Conservation (phyloP, 352 stramenopile genomes). For the Vaucheria bursata region DNA sequence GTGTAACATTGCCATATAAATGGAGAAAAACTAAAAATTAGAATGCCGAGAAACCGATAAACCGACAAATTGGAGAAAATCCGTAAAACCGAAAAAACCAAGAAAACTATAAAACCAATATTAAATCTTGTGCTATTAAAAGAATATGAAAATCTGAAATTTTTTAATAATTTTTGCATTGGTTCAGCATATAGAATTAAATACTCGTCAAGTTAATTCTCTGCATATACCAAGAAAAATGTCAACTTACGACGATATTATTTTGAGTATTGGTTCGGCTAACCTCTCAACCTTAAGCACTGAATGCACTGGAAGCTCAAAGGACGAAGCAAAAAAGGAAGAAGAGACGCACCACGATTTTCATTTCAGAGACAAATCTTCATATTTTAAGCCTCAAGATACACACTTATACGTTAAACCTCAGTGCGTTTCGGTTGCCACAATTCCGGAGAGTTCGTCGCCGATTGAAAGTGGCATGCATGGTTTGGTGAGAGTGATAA, state of each 20-base stretch:
- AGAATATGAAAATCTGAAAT: too few relatives aligned
- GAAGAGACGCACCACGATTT: not conserved
- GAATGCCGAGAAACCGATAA: too few relatives aligned
- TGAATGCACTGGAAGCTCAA: not conserved
- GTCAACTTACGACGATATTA: too few relatives aligned
- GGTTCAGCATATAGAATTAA: too few relatives aligned
- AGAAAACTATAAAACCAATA: too few relatives aligned
- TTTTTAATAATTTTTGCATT: too few relatives aligned
- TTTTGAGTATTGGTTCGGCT: not conserved
- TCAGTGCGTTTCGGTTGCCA: slow-evolving; percentile 1
- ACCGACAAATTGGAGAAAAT: too few relatives aligned
- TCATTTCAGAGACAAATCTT: not conserved
- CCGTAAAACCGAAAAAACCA: too few relatives aligned
- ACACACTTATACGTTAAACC: not conserved
- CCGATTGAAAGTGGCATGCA: not conserved
- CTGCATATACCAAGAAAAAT: too few relatives aligned
- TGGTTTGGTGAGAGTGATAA: not conserved
- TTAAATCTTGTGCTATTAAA: too few relatives aligned
- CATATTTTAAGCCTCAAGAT: not conserved
- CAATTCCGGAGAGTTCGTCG: not conserved
- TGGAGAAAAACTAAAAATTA: too few relatives aligned
- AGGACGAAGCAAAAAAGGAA: not conserved
- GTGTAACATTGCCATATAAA: not conserved
- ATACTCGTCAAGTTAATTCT: too few relatives aligned
- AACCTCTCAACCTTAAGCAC: not conserved